These are phyloP conservation scores for Fusarium sp. DNA, from an alignment of 2,329 filamentous ascomycete genomes.

Conservation along the genomic window DNA sequence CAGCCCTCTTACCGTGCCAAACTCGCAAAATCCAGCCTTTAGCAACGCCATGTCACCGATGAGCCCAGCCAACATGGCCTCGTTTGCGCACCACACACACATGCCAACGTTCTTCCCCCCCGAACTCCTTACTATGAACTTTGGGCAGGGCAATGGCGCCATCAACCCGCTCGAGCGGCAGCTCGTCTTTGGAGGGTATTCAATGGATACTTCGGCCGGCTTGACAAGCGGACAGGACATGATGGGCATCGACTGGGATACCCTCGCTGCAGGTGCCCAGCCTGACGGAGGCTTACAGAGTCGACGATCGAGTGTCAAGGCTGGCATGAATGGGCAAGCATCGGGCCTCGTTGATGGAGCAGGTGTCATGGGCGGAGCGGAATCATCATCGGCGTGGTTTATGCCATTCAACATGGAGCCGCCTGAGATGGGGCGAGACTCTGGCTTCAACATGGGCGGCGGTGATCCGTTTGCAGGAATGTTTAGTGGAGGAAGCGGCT, in stretches of 20 bases:
- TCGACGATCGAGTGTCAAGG: conserved; percentile 44
- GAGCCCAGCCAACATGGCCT: conserved; percentile 56
- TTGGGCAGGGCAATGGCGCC: conserved; percentile 60
- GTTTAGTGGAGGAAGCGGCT: conserved; percentile 53
- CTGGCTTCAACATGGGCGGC: conserved; percentile 52
- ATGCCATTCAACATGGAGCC: conserved; percentile 92
- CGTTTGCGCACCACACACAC: conserved; percentile 51
- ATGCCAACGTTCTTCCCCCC: conserved; percentile 57
- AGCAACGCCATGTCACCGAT: conserved; percentile 61
- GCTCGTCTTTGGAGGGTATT: conserved; percentile 78
- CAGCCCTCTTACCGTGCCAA: conserved; percentile 53
- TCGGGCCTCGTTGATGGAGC: conserved; percentile 33
- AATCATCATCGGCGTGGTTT: conserved; percentile 79
- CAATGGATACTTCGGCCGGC: conserved; percentile 55
- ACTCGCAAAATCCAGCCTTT: conserved; percentile 54
- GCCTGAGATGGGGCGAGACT: conserved; percentile 64
- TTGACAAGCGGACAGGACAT: conserved; percentile 50
- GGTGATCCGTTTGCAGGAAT: conserved; percentile 60
- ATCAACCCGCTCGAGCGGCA: conserved; percentile 77
- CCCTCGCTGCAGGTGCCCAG: conserved; percentile 48
- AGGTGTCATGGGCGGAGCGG: conserved; percentile 47
- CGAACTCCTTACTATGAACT: conserved; percentile 61
- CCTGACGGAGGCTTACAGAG: conserved; percentile 40
- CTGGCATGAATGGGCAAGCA: conserved; percentile 44
- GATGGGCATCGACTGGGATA: conserved; percentile 57